Conservation (phyloP, 352 stramenopile species). For the Globisporangium megalacanthum region DNA sequence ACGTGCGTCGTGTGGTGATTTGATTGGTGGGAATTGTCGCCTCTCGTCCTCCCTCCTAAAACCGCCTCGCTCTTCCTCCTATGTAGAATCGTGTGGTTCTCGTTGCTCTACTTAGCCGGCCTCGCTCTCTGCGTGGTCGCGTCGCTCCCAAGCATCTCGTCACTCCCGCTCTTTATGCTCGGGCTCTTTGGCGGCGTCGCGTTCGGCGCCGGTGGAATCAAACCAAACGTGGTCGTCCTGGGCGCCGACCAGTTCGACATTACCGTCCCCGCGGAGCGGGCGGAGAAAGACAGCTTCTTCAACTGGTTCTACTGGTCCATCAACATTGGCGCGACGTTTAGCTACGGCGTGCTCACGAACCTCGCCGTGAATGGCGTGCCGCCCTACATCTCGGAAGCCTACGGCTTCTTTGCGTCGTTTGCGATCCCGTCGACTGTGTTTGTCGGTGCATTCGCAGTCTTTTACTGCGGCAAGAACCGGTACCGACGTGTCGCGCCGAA, state of each 20-base stretch:
- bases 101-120: slow-evolving; percentile 58
- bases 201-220: slow-evolving; percentile 69
- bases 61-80: no score
- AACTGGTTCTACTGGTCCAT: slow-evolving; percentile 94
- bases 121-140: slow-evolving; percentile 69
- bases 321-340: slow-evolving; percentile 89
- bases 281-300: slow-evolving; percentile 89
- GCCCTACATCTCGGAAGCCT: slow-evolving; percentile 72
- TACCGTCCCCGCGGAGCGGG: slow-evolving; percentile 51
- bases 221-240: slow-evolving; percentile 71
- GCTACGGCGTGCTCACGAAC: slow-evolving; percentile 88
- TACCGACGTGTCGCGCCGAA: slow-evolving; percentile 73
- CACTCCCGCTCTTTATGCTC: slow-evolving; percentile 67
- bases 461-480: slow-evolving; percentile 57
- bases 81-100: slow-evolving; percentile 71
- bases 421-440: slow-evolving; percentile 81
- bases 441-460: slow-evolving; percentile 70
- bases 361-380: slow-evolving; percentile 86
- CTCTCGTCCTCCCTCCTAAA: no score
- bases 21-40: no score
- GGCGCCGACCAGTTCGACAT: slow-evolving; percentile 83
- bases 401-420: slow-evolving; percentile 88
- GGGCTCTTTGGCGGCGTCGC: slow-evolving; percentile 78
- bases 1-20: slow-evolving; percentile 30
- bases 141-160: slow-evolving; percentile 47